Base-by-base conservation (phyloP, 352 stramenopile species). In the Phytophthora rubi region DNA sequence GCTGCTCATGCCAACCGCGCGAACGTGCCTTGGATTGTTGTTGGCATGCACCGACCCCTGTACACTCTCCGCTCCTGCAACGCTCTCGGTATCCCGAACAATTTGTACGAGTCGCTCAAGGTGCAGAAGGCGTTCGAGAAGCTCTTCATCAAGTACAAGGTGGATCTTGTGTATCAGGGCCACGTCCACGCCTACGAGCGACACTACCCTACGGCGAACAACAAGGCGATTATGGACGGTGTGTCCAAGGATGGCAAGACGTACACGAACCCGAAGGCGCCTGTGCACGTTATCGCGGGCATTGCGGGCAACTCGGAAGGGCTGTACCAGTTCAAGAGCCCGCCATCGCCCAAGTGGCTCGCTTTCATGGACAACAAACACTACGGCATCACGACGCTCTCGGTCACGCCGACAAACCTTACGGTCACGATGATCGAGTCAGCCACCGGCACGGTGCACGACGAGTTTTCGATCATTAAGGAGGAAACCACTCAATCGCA, bases 151-250 rank as follows among this genome's bases (percentile, higher is more conserved):
- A 77, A 83, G 71, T 86, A 83, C 76, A 76, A 76, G 30, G 81
- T 89, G 26, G 81, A 89, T 62, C 33, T 83, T 16, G 80, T 88
- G 18, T 59, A 84, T 26, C 62, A 80, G 18, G 80, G 72, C n/a
- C 80, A 88, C 59, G 75, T 83, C 35, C 80, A 88, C 61, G 73
- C 68, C 16, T 88, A 88, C 68, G 77, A 81, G 32, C 80, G 80
- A 15, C 75, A 85, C 51, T 75, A 79, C n/a, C 80, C 80, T 23
- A 81, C 75, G 35, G 70, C 71, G 4, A 73, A 83, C 18, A 79
- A 60, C 51, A 65, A 67, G 28, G 57, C 63, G 0, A 69, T 86
- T 8, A 71, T 73, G 64, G 70, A 82, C 23, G 80, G 80, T 21
- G 78, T 88, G 4, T 85, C 75, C 1, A 70, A 71, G 12, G 76